Evolutionary conservation across 345 rosid species (phyloP).

Genomic region (Arabidopsis arenosa): DNA sequence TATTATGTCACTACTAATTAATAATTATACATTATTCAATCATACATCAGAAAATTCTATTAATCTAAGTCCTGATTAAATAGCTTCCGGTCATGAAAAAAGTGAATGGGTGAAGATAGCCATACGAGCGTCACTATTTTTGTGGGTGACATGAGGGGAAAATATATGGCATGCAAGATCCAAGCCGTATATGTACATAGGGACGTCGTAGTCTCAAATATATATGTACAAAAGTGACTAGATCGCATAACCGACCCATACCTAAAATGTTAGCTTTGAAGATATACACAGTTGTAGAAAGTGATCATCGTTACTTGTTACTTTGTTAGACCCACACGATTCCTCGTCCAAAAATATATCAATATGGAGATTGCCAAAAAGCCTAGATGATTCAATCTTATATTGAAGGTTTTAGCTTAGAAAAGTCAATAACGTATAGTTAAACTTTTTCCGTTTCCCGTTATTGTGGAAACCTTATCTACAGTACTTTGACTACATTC

Average conservation of each 20-base stretch:
- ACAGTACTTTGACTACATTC: neutral
- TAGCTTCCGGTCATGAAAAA: too few relatives aligned
- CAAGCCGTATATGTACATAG: conserved; percentile 33
- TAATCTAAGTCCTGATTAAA: too few relatives aligned
- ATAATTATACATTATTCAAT: too few relatives aligned
- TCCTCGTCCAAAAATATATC: neutral
- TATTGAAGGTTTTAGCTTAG: neutral
- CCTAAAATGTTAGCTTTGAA: conserved; percentile 30
- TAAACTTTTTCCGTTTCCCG: neutral
- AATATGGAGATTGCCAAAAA: neutral
- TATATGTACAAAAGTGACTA: conserved; percentile 4
- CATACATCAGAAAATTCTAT: too few relatives aligned
- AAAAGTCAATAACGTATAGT: conserved; percentile 1
- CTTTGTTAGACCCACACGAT: conserved; percentile 3
- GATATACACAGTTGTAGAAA: neutral
- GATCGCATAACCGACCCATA: conserved; percentile 42
- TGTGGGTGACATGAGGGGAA: conserved; percentile 1
- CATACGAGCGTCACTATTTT: conserved; percentile 7
- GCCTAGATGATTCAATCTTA: neutral
- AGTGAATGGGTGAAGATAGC: too few relatives aligned
- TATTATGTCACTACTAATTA: too few relatives aligned
- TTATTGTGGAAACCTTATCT: conserved; percentile 13
- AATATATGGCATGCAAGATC: conserved; percentile 9
- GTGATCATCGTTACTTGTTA: conserved; percentile 4
- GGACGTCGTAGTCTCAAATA: conserved; percentile 23